Evolutionary conservation across 2,329 filamentous ascomycete species (phyloP), one percentile per base, ranked within the genome.

Genomic region (Pseudocercospora ulei): DNA sequence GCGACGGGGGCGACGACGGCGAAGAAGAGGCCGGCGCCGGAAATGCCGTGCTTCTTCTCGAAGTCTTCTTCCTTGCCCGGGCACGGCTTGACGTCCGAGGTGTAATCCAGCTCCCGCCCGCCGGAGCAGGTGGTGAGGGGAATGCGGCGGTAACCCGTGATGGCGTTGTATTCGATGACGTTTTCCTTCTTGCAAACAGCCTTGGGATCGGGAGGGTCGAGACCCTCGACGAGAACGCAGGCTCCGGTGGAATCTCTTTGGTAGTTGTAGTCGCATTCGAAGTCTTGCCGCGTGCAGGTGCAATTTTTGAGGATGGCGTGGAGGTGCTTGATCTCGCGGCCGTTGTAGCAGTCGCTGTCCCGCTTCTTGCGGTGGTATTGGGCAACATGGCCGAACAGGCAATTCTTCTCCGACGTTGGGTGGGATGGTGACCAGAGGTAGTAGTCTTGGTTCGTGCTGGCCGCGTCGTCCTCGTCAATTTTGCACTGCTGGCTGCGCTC

Each of bases 261-360:
- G 62, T 76, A 98, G 63, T 98, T 98, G 70, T 85, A 98, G 59
- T 92, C 88, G 64, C 90, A 98, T 71, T 98, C 90, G 59, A 80
- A 98, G 63, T 98, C 90, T 42, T 76, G 72, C 36, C 85, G 72
- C 5, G 76, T 82, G 65, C 90, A 98, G 43, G 74, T 70, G 68
- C 90, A 98, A 60, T 92, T 85, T 48, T 72, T 65, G 11, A 66
- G 66, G 49, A 83, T 78, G 49, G 73, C 72, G 62, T 87, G 80
- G 16, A 88, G 68, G 48, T 78, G 75, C 46, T 44, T 33, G 24
- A 49, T 39, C 29, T 72, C 73, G 58, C 74, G 72, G 35, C 80
- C 78, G 54, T 94, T 95, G 69, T 78, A 94, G 67, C 90, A 98
- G 31, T 80, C 65, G 12, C 71, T 69, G 9, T 78, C 76, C n/a